These are phyloP conservation scores for Blastomyces gilchristii DNA, from an alignment of 2,329 filamentous ascomycete genomes.

Conservation along the genomic window DNA sequence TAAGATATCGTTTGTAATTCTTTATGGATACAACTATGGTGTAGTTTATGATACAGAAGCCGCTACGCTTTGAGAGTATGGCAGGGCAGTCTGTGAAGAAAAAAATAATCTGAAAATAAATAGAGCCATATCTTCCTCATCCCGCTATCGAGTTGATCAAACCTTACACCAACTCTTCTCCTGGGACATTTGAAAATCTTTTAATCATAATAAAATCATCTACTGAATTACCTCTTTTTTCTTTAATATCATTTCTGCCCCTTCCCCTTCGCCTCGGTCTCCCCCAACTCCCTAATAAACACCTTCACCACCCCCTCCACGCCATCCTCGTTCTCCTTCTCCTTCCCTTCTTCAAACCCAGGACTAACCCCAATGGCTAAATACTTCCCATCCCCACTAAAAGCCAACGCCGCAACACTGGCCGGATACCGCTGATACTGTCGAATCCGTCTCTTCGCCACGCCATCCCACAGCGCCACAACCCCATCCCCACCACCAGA, in stretches of 20 bases:
- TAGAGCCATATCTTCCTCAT: background rate
- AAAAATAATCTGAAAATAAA: background rate
- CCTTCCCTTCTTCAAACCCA: slow-evolving; percentile 78
- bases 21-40: background rate
- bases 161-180: slow-evolving; percentile 1
- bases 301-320: slow-evolving; percentile 64
- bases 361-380: slow-evolving; percentile 74
- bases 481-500: slow-evolving; percentile 83
- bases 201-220: background rate
- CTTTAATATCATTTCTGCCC: slow-evolving; percentile 44
- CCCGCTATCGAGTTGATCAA: slow-evolving; percentile 7
- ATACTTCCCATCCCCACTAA: slow-evolving; percentile 65
- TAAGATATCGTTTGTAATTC: background rate
- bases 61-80: background rate
- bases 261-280: slow-evolving; percentile 82
- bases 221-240: slow-evolving; percentile 26
- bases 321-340: slow-evolving; percentile 61
- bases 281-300: slow-evolving; percentile 70
- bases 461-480: slow-evolving; percentile 86
- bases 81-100: background rate
- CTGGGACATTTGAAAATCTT: slow-evolving; percentile 3
- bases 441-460: slow-evolving; percentile 78
- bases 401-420: slow-evolving; percentile 66
- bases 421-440: slow-evolving; percentile 79
- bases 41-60: background rate